Evolutionary conservation across 2,329 filamentous ascomycete genomes (phyloP), one percentile per base, ranked within the genome.

Genomic region (Graphiopsis chlorocephala): DNA sequence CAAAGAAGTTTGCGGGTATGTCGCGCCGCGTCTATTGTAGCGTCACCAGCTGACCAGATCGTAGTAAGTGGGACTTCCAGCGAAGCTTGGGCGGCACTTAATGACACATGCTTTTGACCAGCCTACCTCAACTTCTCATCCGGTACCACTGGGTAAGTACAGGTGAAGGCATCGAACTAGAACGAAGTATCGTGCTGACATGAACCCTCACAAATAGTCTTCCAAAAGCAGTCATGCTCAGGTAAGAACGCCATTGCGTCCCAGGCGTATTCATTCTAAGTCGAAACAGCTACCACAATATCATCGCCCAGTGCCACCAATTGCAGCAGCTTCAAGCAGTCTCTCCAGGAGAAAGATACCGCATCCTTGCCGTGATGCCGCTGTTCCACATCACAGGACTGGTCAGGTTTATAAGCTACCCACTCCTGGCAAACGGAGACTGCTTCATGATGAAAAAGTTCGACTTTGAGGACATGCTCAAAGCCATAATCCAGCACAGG

Each of bases 361-460:
- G 79, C 35, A 78, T 83, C 26, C 75, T 87, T 0, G 84, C 83
- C 3, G 84, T 86, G 3, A 78, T 88, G 38, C 86, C 86, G 0
- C 78, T 86, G 42, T 88, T 86, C 72, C 85, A 88, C 73, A 87
- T 87, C 69, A 86, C 85, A 0, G 86, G 86, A 1, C 79, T 89
- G 1, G 82, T 88, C 3, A 84, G 88, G 67, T 80, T 84, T 63
- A 81, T 89, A 69, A 85, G 89, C 72, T 78, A 89, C 0, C 86
- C 87, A 0, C 74, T 90, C 28, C 73, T 86, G 28, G 78, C 88
- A 52, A 88, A 89, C 71, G 85, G 84, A 20, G 81, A 88, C 69
- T 84, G 87, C 28, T 81, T 86, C 69, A 87, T 90, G 81, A 78
- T 90, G 1, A 84, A 86, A 0, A 73, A 80, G 11, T 90, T 90